Evolutionary conservation across 768 basidiomycete genomes (phyloP), one percentile per base, ranked within the genome.

Genomic region (Amanita rubescens): DNA sequence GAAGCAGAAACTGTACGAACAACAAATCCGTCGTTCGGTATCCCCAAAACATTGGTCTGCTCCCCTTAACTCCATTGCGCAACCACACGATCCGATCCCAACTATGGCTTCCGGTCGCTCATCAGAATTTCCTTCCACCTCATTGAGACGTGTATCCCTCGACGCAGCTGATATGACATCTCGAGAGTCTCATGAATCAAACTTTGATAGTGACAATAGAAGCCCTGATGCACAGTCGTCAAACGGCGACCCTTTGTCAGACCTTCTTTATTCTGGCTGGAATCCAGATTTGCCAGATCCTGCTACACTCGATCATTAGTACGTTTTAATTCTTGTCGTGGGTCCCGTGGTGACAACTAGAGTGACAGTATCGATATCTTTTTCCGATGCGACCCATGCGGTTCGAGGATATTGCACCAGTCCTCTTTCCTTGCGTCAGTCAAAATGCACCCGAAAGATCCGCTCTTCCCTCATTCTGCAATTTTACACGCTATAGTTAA

Each of bases 401-500:
- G 88, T 43, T 85, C 91, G 22, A 80, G 89, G 43, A 82, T 94
- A 48, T 72, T 96, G 33, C 91, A 95, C 64, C 80, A 82, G 9
- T 80, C 85, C 11, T 84, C 87, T 8, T 90, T 96, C 66, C 68
- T 92, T 22, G 77, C 87, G 14, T 85, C 89, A 3, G 78, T 95
- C 78, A 80, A 79, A 58, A 71, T 93, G 42, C 81, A 90, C 47
- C 91, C 94, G 3, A 77, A 80, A 53, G 87, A 92, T 64, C 80
- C 84, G 7, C 79, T 80, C 37, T 96, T 95, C 63, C 94, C 94
- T 30, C 91, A 94, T 71, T 82, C 88, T 3, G 87, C 91, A 2
- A 80, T 96, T 53, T 73, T 96, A 33, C 94, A 96, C 67, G 93
- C 92, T 58, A 95, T 96, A 57, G 88, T 88, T 71, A 68, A 74